Conservation (phyloP, 2,329 filamentous ascomycete species). For the Botrytis sinoallii region DNA sequence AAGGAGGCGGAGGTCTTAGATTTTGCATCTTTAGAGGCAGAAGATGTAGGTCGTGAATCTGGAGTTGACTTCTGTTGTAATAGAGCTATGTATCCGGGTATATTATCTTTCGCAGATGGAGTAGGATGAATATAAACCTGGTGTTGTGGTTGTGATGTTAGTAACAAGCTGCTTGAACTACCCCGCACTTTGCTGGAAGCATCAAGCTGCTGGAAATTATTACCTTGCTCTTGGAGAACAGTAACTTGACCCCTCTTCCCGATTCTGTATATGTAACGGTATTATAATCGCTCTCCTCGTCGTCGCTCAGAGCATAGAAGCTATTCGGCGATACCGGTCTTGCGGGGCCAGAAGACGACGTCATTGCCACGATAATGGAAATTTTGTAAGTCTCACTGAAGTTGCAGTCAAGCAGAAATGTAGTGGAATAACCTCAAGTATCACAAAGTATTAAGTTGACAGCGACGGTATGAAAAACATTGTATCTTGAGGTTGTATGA, state of each 20-base stretch:
- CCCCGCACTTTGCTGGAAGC: slow-evolving; percentile 18
- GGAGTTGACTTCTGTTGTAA: slow-evolving; percentile 75
- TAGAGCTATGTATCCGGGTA: slow-evolving; percentile 87
- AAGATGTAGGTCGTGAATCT: slow-evolving; percentile 31
- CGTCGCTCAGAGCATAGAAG: slow-evolving; percentile 94
- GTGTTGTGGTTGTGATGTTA: slow-evolving; percentile 27
- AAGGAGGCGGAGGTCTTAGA: slow-evolving; percentile 64
- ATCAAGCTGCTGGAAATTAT: slow-evolving; percentile 26
- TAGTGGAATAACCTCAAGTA: background rate
- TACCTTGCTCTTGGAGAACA: slow-evolving; percentile 96
- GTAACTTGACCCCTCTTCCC: slow-evolving; percentile 82
- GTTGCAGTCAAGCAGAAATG: background rate
- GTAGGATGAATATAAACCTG: slow-evolving; percentile 96
- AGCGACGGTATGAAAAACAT: background rate
- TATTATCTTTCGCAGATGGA: slow-evolving; percentile 91
- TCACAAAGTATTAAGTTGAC: background rate
- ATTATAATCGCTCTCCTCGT: slow-evolving; percentile 92
- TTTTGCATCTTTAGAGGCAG: slow-evolving; percentile 42
- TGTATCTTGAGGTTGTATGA: background rate
- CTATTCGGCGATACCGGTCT: slow-evolving; percentile 69
- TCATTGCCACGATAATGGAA: slow-evolving; percentile 29
- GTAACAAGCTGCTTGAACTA: slow-evolving; percentile 5
- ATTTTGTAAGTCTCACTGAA: background rate
- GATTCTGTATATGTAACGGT: slow-evolving; percentile 79
- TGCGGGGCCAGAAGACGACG: slow-evolving; percentile 33